Evolutionary conservation across 306 rosid genomes (phyloP).

Genomic region (Sophora flavescens): DNA sequence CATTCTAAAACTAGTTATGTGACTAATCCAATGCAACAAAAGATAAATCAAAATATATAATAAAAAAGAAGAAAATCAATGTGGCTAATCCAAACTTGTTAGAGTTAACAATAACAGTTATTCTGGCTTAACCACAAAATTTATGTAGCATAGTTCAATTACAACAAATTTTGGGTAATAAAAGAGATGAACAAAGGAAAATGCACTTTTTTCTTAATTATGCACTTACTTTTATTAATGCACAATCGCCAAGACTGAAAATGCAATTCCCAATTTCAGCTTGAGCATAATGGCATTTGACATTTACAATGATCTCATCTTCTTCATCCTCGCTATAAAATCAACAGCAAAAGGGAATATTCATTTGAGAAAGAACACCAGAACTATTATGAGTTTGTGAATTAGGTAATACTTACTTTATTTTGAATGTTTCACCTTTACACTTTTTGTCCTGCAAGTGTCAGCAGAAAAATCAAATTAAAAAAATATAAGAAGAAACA

Average conservation of each 20-base stretch:
- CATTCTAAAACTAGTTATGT: no score
- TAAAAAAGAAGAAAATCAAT: slow-evolving; percentile 21
- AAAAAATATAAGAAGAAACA: slow-evolving; percentile 23
- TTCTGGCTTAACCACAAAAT: slow-evolving; percentile 9
- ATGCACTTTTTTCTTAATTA: not conserved
- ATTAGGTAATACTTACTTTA: slow-evolving; percentile 63
- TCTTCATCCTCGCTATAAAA: slow-evolving; percentile 75
- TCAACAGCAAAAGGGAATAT: slow-evolving; percentile 32
- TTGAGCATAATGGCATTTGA: slow-evolving; percentile 83
- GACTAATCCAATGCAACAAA: no score
- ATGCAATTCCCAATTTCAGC: slow-evolving; percentile 62
- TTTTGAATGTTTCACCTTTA: slow-evolving; percentile 47
- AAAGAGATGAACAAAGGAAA: slow-evolving; percentile 34
- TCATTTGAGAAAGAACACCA: slow-evolving; percentile 13
- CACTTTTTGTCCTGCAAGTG: slow-evolving; percentile 67
- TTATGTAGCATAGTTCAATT: slow-evolving; percentile 3
- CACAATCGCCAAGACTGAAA: slow-evolving; percentile 88
- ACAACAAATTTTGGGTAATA: slow-evolving; percentile 20
- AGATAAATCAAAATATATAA: not conserved
- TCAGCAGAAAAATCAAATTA: slow-evolving; percentile 44
- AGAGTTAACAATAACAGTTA: not conserved
- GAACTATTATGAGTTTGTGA: slow-evolving; percentile 2
- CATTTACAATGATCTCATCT: slow-evolving; percentile 75
- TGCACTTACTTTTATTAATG: slow-evolving; percentile 70
- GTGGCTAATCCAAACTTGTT: slow-evolving; percentile 16